These are phyloP conservation scores for Salix suchowensis DNA, from an alignment of 345 rosid species.

Conservation along the genomic window DNA sequence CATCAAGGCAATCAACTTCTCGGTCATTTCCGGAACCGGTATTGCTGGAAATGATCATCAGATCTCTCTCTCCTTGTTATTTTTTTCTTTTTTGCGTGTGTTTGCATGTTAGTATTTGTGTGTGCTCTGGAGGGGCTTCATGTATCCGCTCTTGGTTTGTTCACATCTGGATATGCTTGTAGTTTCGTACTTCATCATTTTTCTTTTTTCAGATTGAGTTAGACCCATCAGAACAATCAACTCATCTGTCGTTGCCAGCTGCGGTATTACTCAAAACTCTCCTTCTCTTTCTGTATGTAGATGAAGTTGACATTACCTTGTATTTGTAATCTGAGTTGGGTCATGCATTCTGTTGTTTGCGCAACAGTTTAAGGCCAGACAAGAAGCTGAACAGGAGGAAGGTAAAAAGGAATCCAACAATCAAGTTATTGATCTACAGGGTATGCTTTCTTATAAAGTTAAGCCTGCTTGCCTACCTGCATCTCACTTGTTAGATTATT, in stretches of 20 bases:
- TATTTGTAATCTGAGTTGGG: not conserved
- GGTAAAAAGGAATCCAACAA: constrained; percentile 24
- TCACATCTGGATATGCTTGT: too few relatives aligned
- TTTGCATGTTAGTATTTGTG: too few relatives aligned
- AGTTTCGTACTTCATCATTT: too few relatives aligned
- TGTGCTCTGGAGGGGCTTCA: too few relatives aligned
- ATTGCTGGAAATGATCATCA: not conserved
- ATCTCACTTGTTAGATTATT: too few relatives aligned
- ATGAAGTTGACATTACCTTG: not conserved
- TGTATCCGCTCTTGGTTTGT: too few relatives aligned
- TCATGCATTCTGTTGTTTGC: constrained; percentile 17
- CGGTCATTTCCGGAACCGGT: constrained; percentile 33
- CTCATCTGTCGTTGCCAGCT: not conserved
- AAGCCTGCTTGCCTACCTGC: not conserved
- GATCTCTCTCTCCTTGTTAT: not conserved
- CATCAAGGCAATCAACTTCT: constrained; percentile 54
- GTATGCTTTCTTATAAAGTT: constrained; percentile 20
- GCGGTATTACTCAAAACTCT: not conserved
- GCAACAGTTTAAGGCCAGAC: constrained; percentile 44
- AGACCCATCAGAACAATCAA: too few relatives aligned
- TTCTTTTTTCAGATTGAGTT: too few relatives aligned
- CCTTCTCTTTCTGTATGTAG: not conserved
- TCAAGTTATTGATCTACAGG: constrained; percentile 34
- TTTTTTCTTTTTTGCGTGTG: not conserved
- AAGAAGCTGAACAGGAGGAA: constrained; percentile 38